Conservation (phyloP, 306 rosid species). For the Ormosia emarginata region DNA sequence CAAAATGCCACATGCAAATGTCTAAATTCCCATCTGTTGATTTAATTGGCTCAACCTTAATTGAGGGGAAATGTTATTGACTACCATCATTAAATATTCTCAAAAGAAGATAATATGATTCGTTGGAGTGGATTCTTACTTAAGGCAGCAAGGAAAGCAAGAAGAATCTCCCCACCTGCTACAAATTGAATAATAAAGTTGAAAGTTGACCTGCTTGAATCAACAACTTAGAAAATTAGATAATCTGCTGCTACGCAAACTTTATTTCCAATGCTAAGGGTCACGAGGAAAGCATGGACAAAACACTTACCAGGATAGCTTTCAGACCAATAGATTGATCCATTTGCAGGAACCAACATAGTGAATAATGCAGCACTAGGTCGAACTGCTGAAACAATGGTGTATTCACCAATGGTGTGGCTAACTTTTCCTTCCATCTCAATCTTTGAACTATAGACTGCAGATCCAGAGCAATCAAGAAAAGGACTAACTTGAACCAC, state of each 20-base stretch:
- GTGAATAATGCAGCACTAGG: conserved; percentile 55
- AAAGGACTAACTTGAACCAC: conserved; percentile 60
- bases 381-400: conserved; percentile 51
- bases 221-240: conserved; percentile 9
- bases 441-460: conserved; percentile 61
- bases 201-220: conserved; percentile 49
- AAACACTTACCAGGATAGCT: conserved; percentile 50
- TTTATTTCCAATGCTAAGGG: neutral
- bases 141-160: conserved; percentile 73
- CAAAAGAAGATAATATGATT: neutral
- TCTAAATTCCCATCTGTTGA: neutral
- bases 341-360: conserved; percentile 68
- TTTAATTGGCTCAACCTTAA: neutral
- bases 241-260: neutral
- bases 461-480: conserved; percentile 83
- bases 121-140: conserved; percentile 44
- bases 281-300: neutral
- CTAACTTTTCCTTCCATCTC: conserved; percentile 69
- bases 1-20: neutral
- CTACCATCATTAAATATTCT: neutral
- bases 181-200: conserved; percentile 47
- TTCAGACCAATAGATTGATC: conserved; percentile 71
- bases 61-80: neutral
- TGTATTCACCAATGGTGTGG: conserved; percentile 40
- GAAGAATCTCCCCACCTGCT: conserved; percentile 63